Evolutionary conservation across 2,329 filamentous ascomycete species (phyloP), one percentile per base, ranked within the genome.

Genomic region (Aulographum hederae): DNA sequence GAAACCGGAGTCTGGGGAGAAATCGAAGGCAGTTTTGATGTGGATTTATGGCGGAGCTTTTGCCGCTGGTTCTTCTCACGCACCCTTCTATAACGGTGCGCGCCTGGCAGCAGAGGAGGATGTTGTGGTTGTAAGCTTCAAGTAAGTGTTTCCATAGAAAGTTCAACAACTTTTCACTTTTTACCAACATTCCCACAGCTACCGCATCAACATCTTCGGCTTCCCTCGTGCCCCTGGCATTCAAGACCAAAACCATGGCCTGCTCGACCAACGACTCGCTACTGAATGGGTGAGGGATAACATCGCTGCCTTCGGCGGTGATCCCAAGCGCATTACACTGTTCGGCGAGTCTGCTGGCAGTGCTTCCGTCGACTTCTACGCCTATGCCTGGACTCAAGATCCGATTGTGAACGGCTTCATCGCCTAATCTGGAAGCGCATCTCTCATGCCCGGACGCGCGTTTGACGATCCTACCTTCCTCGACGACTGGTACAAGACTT

Each of bases 1-100:
- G 18, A 58, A 58, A 5, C 43, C 49, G 10, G 50, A 48, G 1
- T n/a, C n/a, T n/a, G n/a, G n/a, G n/a, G n/a, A 46, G 40, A 39
- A 41, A 3, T 47, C 48, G 4, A 45, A 63, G 2, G 59, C 60
- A 0, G 27, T 28, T 14, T 16, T 28, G 10, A 16, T 28, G 12
- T 28, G 27, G 27, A 28, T 28, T 8, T 28, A 28, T 16, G 27
- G 27, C 8, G 27, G 27, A 28, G 27, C 8, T 14, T 16, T 28
- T 8, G 8, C 10, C 15, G 16, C 27, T 10, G 27, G 27, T 12
- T 32, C 19, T 13, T 31, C 5, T 20, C 6, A 11, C 8, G 52
- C 51, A 6, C 15, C 15, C 45, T 12, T 12, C 8, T 12, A 15
- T 11, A 20, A 32, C 23, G 44, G 46, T 4, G 41, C 46, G 33